Evolutionary conservation across 331 rosid genomes (phyloP).

Genomic region (Malus hybrid): DNA sequence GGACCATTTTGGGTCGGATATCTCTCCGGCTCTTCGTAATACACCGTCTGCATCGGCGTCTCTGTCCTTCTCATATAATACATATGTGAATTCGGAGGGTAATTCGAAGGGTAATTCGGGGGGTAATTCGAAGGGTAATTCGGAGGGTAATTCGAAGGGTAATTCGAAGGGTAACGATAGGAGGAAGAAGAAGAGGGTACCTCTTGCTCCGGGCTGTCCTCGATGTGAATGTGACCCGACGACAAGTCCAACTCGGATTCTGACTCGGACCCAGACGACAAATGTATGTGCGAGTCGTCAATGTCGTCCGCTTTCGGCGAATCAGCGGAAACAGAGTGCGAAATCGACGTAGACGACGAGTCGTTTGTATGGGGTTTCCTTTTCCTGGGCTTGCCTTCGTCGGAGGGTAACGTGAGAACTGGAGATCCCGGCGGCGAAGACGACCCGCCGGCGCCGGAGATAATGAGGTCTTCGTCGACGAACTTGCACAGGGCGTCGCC

Average conservation of each 20-base stretch:
- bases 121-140: too few relatives aligned
- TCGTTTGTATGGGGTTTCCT: constrained; percentile 12
- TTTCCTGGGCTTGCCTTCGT: constrained; percentile 45
- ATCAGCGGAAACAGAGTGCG: constrained; percentile 26
- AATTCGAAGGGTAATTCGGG: neutral
- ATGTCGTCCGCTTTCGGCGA: constrained; percentile 22
- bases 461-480: constrained; percentile 69
- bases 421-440: constrained; percentile 56
- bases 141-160: too few relatives aligned
- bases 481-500: constrained; percentile 77
- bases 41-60: constrained; percentile 40
- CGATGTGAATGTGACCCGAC: constrained; percentile 54
- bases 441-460: constrained; percentile 27
- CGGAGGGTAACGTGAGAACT: constrained; percentile 80
- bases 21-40: constrained; percentile 48
- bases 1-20: constrained; percentile 33
- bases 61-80: constrained; percentile 65
- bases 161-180: neutral
- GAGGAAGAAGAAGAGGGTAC: constrained; percentile 12
- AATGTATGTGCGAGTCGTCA: constrained; percentile 55
- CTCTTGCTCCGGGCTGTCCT: constrained; percentile 36
- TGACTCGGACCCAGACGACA: constrained; percentile 58
- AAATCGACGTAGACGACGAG: constrained; percentile 54
- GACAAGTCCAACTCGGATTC: constrained; percentile 51
- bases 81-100: constrained; percentile 15